phyloP scores from a whole-genome alignment of 371 early-diverging fungal species.

The Sporodiniella umbellata region DNA sequence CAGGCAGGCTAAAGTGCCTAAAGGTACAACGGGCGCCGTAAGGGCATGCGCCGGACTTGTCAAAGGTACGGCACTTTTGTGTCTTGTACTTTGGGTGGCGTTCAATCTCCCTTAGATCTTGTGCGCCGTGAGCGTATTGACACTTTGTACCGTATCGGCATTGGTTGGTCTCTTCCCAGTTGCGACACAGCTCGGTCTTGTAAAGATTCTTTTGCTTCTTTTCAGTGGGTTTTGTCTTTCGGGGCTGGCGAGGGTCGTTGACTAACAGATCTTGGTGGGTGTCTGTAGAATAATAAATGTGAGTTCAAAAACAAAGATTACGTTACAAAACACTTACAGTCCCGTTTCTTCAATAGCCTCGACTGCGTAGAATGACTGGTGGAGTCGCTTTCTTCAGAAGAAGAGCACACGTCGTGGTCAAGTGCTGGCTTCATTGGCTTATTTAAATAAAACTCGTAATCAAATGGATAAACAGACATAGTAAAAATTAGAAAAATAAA shows the following conservation, averaged over 20 bases:
- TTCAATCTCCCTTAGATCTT: constrained; percentile 80
- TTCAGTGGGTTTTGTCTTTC: neutral
- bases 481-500: no score
- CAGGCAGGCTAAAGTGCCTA: constrained; percentile 62
- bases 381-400: no score
- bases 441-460: no score
- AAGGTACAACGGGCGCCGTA: constrained; percentile 96
- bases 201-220: constrained; percentile 3
- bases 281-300: no score
- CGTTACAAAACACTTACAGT: no score
- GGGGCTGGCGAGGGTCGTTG: no score
- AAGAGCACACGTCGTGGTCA: no score
- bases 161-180: constrained; percentile 82
- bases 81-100: constrained; percentile 98
- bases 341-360: neutral
- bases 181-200: constrained; percentile 50
- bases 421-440: no score
- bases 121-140: constrained; percentile 91
- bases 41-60: constrained; percentile 88
- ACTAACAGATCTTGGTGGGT: no score
- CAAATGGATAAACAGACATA: no score
- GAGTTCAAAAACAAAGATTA: no score
- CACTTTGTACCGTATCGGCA: constrained; percentile 94
- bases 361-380: neutral
- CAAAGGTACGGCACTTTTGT: constrained; percentile 84